Percentiles rank a stretch among this genome's conserved stretches.
Evolutionary conservation across 2,329 filamentous ascomycete species (phyloP).

Genomic region (Pseudogymnoascus pannorum): DNA sequence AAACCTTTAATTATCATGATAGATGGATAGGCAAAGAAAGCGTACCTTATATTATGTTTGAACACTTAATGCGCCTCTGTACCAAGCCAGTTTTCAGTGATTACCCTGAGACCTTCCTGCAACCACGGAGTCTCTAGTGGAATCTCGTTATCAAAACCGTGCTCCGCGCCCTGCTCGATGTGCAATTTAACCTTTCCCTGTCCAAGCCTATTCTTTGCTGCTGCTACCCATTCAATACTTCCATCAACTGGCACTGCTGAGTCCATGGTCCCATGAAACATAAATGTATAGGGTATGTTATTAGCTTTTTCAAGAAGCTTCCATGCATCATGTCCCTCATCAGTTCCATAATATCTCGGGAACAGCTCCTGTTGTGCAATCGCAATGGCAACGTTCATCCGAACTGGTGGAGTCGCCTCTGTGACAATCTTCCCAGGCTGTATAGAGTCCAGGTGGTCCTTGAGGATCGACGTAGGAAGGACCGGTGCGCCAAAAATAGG

Average conservation of each 20-base stretch:
- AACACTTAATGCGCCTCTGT: neutral
- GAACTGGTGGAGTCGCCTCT: constrained; percentile 12
- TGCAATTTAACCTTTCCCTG: constrained; percentile 11
- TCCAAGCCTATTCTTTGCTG: constrained; percentile 17
- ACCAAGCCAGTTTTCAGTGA: constrained; percentile 17
- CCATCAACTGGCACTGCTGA: constrained; percentile 17
- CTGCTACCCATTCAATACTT: constrained; percentile 13
- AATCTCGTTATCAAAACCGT: constrained; percentile 13
- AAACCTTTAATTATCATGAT: no score
- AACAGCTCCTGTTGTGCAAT: constrained; percentile 16
- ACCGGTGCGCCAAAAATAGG: constrained; percentile 16
- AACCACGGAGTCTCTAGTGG: constrained; percentile 17
- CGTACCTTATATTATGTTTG: no score
- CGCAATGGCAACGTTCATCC: constrained; percentile 13
- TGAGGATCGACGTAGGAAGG: constrained; percentile 13
- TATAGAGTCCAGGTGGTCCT: constrained; percentile 13
- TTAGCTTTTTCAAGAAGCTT: constrained; percentile 15
- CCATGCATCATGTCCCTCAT: constrained; percentile 13
- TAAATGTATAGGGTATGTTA: constrained; percentile 14
- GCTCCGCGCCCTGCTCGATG: constrained; percentile 13
- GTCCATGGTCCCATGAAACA: constrained; percentile 19
- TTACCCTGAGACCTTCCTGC: constrained; percentile 14
- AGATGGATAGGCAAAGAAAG: no score
- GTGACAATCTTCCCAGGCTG: constrained; percentile 16
- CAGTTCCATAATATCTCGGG: constrained; percentile 14